These are phyloP conservation scores for Aleurites moluccanus DNA, from an alignment of 441 rosid genomes.

Conservation along the genomic window DNA sequence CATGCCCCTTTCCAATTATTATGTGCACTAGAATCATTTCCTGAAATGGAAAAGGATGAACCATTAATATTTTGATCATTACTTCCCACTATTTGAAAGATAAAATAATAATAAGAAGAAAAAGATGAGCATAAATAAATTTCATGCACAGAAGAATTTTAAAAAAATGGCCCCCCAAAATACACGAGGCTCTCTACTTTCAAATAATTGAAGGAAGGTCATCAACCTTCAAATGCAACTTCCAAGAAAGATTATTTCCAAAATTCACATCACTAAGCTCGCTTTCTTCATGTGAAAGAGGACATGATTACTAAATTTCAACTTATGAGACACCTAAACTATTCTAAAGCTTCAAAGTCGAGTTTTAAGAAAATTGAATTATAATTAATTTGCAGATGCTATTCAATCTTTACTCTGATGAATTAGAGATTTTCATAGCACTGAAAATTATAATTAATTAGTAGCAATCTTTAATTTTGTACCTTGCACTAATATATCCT, in stretches of 20 bases:
- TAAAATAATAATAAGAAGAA: not conserved
- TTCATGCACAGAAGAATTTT: not conserved
- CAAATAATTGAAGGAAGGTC: not conserved
- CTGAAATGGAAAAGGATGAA: conserved; percentile 37
- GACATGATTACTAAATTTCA: not conserved
- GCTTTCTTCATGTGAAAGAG: not conserved
- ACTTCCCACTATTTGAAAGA: not conserved
- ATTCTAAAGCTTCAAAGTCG: not conserved
- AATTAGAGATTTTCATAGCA: not conserved
- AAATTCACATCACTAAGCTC: no score
- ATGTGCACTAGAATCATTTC: conserved; percentile 85
- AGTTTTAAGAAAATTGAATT: not conserved
- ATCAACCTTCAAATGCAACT: not conserved
- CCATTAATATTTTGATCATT: not conserved
- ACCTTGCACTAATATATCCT: not conserved
- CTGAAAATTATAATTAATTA: no score
- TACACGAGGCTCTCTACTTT: not conserved
- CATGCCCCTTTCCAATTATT: conserved; percentile 96
- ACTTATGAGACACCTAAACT: not conserved
- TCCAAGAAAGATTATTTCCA: no score
- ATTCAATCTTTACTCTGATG: not conserved
- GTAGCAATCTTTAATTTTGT: no score
- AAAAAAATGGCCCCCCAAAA: not conserved
- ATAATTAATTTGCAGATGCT: not conserved
- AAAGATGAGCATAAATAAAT: not conserved